Conservation (phyloP, 2,329 filamentous ascomycete species). For the Fonsecaea pugnacius region DNA sequence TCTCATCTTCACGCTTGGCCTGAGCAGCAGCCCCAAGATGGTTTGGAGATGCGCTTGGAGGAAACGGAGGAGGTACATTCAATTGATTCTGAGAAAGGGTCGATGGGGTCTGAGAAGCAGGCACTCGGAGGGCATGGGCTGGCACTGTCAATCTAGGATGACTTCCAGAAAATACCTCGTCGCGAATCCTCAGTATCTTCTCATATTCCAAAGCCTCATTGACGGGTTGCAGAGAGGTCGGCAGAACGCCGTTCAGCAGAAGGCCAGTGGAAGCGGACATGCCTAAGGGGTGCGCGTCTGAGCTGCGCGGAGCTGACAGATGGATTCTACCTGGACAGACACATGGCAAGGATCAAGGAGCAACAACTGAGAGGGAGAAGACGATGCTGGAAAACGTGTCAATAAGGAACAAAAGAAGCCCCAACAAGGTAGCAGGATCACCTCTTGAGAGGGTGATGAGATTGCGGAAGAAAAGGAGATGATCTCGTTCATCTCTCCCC, state of each 20-base stretch:
- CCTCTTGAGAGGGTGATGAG: not conserved
- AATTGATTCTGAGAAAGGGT: constrained; percentile 39
- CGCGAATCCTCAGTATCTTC: constrained; percentile 78
- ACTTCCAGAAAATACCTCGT: constrained; percentile 77
- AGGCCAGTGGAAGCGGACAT: constrained; percentile 35
- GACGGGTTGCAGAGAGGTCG: constrained; percentile 41
- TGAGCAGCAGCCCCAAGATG: constrained; percentile 34
- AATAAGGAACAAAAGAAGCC: not conserved
- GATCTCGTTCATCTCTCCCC: not conserved
- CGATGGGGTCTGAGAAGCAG: constrained; percentile 43
- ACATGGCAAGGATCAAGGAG: constrained; percentile 24
- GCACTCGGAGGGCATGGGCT: constrained; percentile 54
- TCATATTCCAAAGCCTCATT: constrained; percentile 72
- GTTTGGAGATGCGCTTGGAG: constrained; percentile 35
- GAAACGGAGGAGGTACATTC: constrained; percentile 30
- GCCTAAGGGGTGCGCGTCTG: constrained; percentile 27
- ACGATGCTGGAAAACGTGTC: not conserved
- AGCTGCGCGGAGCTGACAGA: constrained; percentile 22
- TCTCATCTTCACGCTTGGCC: constrained; percentile 29
- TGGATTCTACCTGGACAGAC: constrained; percentile 25
- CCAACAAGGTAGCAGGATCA: not conserved
- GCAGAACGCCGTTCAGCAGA: constrained; percentile 39
- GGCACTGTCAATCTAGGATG: constrained; percentile 62
- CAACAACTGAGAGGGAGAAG: constrained; percentile 7
- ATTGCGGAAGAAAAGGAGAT: constrained; percentile 14